Base-by-base conservation (phyloP, 495 filamentous ascomycete species). In the Filosporella fistucella region DNA sequence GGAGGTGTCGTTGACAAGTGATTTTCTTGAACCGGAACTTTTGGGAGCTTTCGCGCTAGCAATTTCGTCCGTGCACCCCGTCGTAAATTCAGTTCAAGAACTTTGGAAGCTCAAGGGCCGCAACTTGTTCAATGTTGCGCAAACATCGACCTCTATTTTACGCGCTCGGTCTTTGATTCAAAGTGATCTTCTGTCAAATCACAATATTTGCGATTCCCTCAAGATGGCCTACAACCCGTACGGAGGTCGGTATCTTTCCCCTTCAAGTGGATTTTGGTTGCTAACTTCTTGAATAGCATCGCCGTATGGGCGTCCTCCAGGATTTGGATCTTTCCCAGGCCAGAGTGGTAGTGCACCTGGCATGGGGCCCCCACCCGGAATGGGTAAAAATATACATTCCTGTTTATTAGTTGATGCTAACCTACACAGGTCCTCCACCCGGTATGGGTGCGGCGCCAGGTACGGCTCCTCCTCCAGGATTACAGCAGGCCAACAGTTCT, bases 331-430 rank as follows among this genome's bases (percentile, higher is more conserved):
- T 18, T 90, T 87, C 62, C 85, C 87, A 49, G 87, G 79, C 45
- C 70, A 76, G 53, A 64, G 67, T 41, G 71, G 69, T 45, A 61
- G 54, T 29, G 62, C 81, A 21, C 82, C 81, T 38, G 80, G 79
- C 35, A 78, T 86, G 71, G 80, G 78, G 51, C 80, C 84, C 57
- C 87, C 90, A 42, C 89, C 91, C 47, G 90, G 89, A 59, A 80
- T 95, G 80, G 89, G 90, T 88, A 77, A 69, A 82, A 64, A 43
- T 43, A 45, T 42, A 29, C 23, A 23, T 17, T 22, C 4, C 45
- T 42, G 21, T 30, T 30, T 51, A 59, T 56, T 28, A 17, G 42
- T 24, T 45, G 56, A 25, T 47, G 45, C 40, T 55, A 43, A 44
- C 24, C 36, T 30, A 18, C 18, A 3, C 42, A 81, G 79, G 70